Conservation (phyloP, 352 stramenopile species). For the Globisporangium spiculum region DNA sequence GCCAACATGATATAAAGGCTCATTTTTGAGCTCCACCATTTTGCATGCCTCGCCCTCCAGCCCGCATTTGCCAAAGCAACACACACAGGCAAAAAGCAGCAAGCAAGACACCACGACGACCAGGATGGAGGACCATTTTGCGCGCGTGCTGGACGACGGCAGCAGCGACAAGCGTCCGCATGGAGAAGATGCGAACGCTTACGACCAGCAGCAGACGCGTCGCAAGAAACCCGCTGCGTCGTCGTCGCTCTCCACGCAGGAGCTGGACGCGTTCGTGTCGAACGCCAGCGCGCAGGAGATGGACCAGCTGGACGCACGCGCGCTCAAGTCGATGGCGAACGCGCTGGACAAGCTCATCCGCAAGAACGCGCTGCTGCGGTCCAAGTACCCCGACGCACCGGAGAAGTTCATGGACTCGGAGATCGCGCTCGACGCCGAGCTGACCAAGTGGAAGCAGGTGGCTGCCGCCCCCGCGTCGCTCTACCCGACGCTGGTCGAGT, state of each 20-base stretch:
- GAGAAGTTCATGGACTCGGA: constrained; percentile 86
- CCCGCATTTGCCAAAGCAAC: background rate
- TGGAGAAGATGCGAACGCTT: background rate
- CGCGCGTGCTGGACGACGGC: constrained; percentile 17
- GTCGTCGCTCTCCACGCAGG: constrained; percentile 23
- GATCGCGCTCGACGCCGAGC: constrained; percentile 55
- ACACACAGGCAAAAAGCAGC: background rate
- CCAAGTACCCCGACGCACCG: constrained; percentile 76
- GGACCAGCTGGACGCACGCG: constrained; percentile 59
- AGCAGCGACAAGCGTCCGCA: background rate
- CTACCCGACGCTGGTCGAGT: constrained; percentile 47
- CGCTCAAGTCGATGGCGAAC: constrained; percentile 69
- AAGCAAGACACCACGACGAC: background rate
- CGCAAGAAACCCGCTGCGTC: constrained; percentile 11
- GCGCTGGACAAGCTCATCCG: constrained; percentile 68
- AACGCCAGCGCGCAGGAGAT: constrained; percentile 40
- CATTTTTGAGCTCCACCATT: background rate
- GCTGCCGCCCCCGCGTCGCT: constrained; percentile 65
- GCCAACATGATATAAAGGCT: background rate
- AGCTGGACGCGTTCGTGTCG: constrained; percentile 46
- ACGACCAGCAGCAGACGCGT: constrained; percentile 5
- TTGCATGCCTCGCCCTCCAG: background rate
- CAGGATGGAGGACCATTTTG: constrained; percentile 21
- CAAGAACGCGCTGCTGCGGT: constrained; percentile 74
- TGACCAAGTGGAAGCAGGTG: constrained; percentile 53